Conservation (phyloP, 2,329 filamentous ascomycete species). For the Geosmithia morbida region DNA sequence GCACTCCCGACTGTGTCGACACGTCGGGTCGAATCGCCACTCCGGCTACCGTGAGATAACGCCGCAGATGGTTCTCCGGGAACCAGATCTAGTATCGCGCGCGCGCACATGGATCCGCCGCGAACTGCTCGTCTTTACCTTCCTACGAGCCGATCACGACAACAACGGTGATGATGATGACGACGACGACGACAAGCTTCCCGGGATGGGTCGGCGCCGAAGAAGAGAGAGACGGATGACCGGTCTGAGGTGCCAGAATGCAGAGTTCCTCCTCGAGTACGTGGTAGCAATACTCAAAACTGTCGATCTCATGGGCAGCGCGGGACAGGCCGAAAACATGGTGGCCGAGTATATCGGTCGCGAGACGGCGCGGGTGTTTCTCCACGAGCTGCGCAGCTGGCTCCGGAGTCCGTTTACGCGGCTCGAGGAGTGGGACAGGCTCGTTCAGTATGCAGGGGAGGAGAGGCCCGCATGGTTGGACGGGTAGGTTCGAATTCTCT, state of each 20-base stretch:
- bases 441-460: constrained; percentile 50
- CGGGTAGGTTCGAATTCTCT: neutral
- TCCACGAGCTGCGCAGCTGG: constrained; percentile 78
- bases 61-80: constrained; percentile 47
- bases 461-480: neutral
- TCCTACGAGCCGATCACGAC: constrained; percentile 26
- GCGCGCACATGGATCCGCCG: constrained; percentile 72
- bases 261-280: constrained; percentile 78
- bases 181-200: neutral
- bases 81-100: constrained; percentile 55
- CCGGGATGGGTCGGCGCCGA: neutral
- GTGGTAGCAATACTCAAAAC: constrained; percentile 71
- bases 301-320: constrained; percentile 66
- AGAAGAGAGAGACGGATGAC: constrained; percentile 2
- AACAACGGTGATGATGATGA: no score
- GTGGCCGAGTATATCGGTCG: constrained; percentile 65
- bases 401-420: constrained; percentile 64
- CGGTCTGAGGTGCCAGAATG: constrained; percentile 42
- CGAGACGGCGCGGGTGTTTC: constrained; percentile 57
- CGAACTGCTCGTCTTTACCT: constrained; percentile 72
- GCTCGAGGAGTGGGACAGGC: constrained; percentile 64
- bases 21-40: constrained; percentile 68
- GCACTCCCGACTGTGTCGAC: constrained; percentile 57
- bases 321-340: constrained; percentile 67
- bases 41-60: constrained; percentile 65